These are phyloP conservation scores for Colletotrichum siamense DNA, from an alignment of 2,329 filamentous ascomycete species.

Conservation along the genomic window DNA sequence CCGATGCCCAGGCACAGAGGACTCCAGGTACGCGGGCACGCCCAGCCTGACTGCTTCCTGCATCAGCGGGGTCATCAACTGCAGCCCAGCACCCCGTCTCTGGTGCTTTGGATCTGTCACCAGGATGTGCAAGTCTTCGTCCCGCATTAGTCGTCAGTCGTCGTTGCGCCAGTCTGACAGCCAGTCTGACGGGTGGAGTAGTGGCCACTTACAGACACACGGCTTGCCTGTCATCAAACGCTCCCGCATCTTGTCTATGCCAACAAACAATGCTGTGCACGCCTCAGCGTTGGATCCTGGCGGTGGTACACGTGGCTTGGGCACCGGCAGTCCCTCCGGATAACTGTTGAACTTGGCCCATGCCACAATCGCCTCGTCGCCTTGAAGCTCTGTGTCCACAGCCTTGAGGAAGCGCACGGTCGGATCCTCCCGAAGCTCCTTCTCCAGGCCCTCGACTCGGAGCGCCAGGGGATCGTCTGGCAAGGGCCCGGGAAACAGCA, in stretches of 20 bases:
- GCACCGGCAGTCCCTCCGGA: conserved; percentile 28
- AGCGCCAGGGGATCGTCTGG: conserved; percentile 25
- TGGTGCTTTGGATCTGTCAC: conserved; percentile 43
- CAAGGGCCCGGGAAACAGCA: conserved; percentile 34
- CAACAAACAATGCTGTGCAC: conserved; percentile 35
- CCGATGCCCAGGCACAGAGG: conserved; percentile 33
- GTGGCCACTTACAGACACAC: conserved; percentile 37
- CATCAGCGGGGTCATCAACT: conserved; percentile 39
- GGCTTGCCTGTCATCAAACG: conserved; percentile 35
- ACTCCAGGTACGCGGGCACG: conserved; percentile 41
- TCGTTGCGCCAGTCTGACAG: neutral
- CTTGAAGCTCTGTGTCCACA: conserved; percentile 21
- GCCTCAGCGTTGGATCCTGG: conserved; percentile 37
- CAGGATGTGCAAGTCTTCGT: conserved; percentile 40
- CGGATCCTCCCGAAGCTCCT: conserved; percentile 17
- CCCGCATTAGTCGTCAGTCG: neutral
- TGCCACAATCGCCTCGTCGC: conserved; percentile 33
- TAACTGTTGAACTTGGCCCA: conserved; percentile 42
- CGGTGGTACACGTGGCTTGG: conserved; percentile 27
- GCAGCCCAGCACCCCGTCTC: conserved; percentile 36
- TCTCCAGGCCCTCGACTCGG: conserved; percentile 27
- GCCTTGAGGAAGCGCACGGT: conserved; percentile 15
- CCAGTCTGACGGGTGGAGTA: neutral
- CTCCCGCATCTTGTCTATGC: conserved; percentile 33
- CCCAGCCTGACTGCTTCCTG: conserved; percentile 40